phyloP scores from a whole-genome alignment of 2,329 filamentous ascomycete species.

The Aspergillus sp. region DNA sequence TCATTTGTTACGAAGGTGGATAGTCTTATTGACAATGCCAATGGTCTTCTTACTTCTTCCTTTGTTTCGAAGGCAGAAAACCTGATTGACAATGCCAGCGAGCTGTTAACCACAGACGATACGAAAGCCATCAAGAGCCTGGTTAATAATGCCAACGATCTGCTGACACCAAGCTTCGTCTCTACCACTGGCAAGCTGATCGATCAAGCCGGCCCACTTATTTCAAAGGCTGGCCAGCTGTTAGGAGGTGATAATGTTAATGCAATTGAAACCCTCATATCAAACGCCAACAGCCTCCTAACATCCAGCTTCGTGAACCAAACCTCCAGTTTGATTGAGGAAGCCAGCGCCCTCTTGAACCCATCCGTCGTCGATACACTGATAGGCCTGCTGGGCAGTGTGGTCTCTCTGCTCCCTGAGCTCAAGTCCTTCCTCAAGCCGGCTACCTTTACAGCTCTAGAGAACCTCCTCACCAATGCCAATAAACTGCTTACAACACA shows the following conservation, averaged over 20 bases:
- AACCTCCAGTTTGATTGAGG: not conserved
- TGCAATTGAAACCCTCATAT: not conserved
- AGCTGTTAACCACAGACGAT: conserved; percentile 20
- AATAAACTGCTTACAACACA: conserved; percentile 11
- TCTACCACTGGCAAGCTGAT: conserved; percentile 22
- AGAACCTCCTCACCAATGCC: conserved; percentile 12
- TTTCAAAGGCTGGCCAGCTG: conserved; percentile 13
- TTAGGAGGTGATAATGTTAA: conserved; percentile 2
- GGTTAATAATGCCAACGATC: not conserved
- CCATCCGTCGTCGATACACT: not conserved
- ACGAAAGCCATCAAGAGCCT: conserved; percentile 21
- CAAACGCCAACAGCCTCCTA: not conserved
- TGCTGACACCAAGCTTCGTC: not conserved
- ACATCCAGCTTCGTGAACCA: not conserved
- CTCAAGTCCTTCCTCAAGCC: conserved; percentile 1
- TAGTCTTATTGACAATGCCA: conserved; percentile 19
- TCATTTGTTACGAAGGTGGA: conserved; percentile 25
- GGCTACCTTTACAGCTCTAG: conserved; percentile 2
- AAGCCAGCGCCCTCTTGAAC: not conserved
- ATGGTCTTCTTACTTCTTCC: conserved; percentile 20
- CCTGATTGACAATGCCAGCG: not conserved
- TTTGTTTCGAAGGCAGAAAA: conserved; percentile 15
- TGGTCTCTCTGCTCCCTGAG: not conserved
- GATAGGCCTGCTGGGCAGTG: not conserved
- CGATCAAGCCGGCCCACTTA: not conserved